Base-by-base conservation (phyloP, 306 rosid species). In the Delonix regia region DNA sequence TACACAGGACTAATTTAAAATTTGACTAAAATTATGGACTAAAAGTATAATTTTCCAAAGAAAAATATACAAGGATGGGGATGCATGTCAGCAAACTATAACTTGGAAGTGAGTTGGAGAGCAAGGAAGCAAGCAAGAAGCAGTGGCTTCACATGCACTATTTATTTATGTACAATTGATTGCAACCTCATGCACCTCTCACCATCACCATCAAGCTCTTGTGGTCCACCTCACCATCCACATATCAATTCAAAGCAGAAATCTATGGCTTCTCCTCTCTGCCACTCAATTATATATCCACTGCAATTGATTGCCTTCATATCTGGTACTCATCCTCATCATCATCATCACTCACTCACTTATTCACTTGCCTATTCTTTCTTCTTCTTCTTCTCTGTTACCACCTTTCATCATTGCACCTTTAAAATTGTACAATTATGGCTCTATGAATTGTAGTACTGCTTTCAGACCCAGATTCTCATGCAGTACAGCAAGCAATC, bases 191-290 rank as follows among this genome's bases (percentile, higher is more conserved):
- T 76, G 77, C 76, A 74, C 76, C 82, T 71, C 83, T 81, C 86
- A 56, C 66, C 42, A 79, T 83, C 87, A 74, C 49, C 4, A 4
- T 45, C 48, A 9, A 9, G 11, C 13, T 51, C 25, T 52, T 80
- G 89, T 86, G 94, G 91, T 82, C 91, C 90, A 89, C 85, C 67
- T 83, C 85, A 83, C 81, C 78, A 83, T 89, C 91, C 70, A 85
- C 85, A 63, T 25, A 51, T 71, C 71, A 71, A 74, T 87, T 81
- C 89, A 85, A 86, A 81, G 65, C 33, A 76, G 83, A 87, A 80
- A 84, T 81, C 72, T 52, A 80, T 76, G 71, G 34, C 77, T 57
- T 78, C 42, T 81, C 36, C 41, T 70, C 79, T 78, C 86, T 81
- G 83, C 91, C 90, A 80, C 87, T 86, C 88, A 81, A 83, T 83